These are phyloP conservation scores for Beauveria asiatica DNA, from an alignment of 2,329 filamentous ascomycete genomes.

Conservation along the genomic window DNA sequence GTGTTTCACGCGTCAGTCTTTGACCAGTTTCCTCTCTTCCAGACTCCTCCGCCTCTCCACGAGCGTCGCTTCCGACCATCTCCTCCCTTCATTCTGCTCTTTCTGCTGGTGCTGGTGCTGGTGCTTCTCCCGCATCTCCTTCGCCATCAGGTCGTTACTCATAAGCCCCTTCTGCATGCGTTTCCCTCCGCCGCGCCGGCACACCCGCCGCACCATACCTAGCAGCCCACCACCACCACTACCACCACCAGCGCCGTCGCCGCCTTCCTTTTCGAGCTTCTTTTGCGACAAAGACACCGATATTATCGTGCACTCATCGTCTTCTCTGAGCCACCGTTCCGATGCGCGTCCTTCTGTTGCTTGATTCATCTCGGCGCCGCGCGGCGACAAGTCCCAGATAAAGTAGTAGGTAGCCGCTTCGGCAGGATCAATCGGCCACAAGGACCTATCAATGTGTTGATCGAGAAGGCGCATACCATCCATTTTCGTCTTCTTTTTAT, in stretches of 20 bases:
- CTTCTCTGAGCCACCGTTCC: background rate
- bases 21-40: background rate
- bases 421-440: background rate
- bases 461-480: constrained; percentile 4
- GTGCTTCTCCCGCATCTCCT: background rate
- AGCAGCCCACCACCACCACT: background rate
- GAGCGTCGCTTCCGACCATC: background rate
- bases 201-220: background rate
- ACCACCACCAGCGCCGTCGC: no score
- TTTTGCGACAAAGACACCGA: background rate
- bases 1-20: background rate
- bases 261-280: background rate
- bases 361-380: background rate
- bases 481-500: background rate
- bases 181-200: no score
- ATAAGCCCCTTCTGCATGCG: background rate
- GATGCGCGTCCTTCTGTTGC: background rate
- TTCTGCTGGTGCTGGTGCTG: background rate
- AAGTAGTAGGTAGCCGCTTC: constrained; percentile 3
- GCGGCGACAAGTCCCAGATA: background rate
- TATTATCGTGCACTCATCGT: background rate
- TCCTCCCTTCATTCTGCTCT: background rate
- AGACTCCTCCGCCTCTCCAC: background rate
- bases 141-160: background rate
- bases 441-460: constrained; percentile 4